These are phyloP conservation scores for Solanum virginianum DNA, from an alignment of 257 asterid species.

Conservation along the genomic window DNA sequence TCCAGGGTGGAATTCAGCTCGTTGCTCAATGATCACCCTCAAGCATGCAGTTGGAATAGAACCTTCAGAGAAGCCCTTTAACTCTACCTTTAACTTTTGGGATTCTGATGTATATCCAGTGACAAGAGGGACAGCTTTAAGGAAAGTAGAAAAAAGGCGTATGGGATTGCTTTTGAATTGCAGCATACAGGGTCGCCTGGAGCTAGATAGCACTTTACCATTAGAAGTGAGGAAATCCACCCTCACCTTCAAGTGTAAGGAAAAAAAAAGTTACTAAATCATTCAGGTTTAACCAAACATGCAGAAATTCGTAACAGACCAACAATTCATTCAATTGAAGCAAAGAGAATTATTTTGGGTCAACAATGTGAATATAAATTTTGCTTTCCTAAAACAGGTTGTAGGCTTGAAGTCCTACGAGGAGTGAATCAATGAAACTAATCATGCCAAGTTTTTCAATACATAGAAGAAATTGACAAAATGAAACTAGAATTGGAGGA, in stretches of 20 bases:
- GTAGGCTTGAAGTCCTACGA: background rate
- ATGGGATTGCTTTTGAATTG: constrained; percentile 60
- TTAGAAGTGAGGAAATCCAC: constrained; percentile 57
- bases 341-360: background rate
- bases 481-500: background rate
- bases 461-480: background rate
- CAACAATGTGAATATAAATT: background rate
- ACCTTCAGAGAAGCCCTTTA: constrained; percentile 51
- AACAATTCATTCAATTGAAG: background rate
- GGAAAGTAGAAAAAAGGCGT: constrained; percentile 49
- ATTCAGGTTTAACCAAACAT: background rate
- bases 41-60: constrained; percentile 54
- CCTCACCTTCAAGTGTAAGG: constrained; percentile 39
- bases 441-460: background rate
- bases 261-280: background rate
- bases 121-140: constrained; percentile 56
- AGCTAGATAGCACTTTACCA: constrained; percentile 43
- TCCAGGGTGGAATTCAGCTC: constrained; percentile 61
- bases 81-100: constrained; percentile 41
- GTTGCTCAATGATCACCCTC: constrained; percentile 58
- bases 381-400: background rate
- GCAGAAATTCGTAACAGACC: background rate
- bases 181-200: constrained; percentile 64
- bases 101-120: constrained; percentile 71
- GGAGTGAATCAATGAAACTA: background rate